Percentiles rank a stretch among this genome's conserved stretches.
Evolutionary conservation across 129 eudicot genomes (phyloP).

Genomic region (Apium graveolens): DNA sequence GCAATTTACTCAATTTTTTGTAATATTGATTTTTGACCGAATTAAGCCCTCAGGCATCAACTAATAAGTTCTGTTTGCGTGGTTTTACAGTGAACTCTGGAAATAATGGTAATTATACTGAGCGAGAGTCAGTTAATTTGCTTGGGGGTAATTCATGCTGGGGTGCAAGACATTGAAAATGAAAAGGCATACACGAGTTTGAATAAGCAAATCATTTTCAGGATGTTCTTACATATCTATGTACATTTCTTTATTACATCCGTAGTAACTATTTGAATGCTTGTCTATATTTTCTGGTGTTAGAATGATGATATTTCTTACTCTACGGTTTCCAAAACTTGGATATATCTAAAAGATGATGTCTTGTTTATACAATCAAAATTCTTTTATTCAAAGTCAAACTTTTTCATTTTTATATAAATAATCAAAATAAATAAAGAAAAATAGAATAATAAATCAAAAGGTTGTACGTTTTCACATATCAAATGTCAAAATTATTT

Average conservation of each 20-base stretch:
- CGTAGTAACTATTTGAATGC: not conserved
- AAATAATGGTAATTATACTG: constrained; percentile 51
- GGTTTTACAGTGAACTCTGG: constrained; percentile 57
- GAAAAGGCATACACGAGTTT: constrained; percentile 32
- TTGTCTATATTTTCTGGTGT: not conserved
- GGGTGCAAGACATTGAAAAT: constrained; percentile 22
- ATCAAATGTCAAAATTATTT: too few relatives aligned
- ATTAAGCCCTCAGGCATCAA: not conserved
- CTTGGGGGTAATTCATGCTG: constrained; percentile 54
- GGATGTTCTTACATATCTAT: not conserved
- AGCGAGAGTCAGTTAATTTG: constrained; percentile 65
- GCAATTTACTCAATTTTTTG: too few relatives aligned
- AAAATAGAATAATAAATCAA: too few relatives aligned
- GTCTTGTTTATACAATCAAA: not conserved
- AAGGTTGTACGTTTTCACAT: too few relatives aligned
- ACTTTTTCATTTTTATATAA: too few relatives aligned
- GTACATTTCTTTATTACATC: not conserved
- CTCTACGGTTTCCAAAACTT: not conserved
- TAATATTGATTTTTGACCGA: not conserved
- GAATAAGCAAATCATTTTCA: not conserved
- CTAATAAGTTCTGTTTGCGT: not conserved
- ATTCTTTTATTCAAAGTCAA: too few relatives aligned
- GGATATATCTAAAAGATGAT: too few relatives aligned
- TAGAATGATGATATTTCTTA: not conserved
- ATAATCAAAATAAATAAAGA: too few relatives aligned